Evolutionary conservation across 2,329 filamentous ascomycete genomes (phyloP).

Genomic region (Cercospora sojina): DNA sequence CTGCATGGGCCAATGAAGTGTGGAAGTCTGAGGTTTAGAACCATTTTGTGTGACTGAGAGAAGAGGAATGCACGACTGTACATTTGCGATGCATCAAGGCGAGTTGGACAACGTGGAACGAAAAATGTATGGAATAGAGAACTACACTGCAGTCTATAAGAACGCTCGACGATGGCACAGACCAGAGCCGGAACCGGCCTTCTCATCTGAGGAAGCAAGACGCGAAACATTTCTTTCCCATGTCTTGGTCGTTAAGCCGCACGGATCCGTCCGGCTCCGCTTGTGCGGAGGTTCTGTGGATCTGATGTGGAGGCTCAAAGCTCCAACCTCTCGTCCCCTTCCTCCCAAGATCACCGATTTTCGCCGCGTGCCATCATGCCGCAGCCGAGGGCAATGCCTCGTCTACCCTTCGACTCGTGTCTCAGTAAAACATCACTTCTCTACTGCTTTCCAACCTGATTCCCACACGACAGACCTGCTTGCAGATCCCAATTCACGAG

Average conservation of each 20-base stretch:
- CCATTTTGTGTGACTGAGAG: neutral
- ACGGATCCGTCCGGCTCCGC: conserved; percentile 4
- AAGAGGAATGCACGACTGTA: neutral
- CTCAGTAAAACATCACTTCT: neutral
- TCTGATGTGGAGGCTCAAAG: neutral
- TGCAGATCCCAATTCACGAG: conserved; percentile 1
- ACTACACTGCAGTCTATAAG: neutral
- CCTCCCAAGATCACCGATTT: conserved; percentile 4
- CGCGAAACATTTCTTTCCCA: neutral
- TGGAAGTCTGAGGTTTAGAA: conserved; percentile 23
- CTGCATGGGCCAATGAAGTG: conserved; percentile 35
- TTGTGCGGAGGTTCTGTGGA: neutral
- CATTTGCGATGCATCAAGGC: neutral
- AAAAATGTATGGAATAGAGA: neutral
- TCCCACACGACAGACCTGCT: neutral
- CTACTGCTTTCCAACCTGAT: neutral
- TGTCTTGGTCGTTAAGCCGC: neutral
- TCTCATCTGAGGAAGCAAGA: neutral
- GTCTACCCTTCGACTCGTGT: neutral
- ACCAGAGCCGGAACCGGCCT: neutral
- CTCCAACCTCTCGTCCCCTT: conserved; percentile 8
- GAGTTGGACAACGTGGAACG: neutral
- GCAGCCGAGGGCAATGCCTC: conserved; percentile 11
- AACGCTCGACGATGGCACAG: too few relatives aligned
- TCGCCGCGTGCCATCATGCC: conserved; percentile 2